Base-by-base conservation (phyloP, 2,329 filamentous ascomycete species). In the Verticillium dahliae region DNA sequence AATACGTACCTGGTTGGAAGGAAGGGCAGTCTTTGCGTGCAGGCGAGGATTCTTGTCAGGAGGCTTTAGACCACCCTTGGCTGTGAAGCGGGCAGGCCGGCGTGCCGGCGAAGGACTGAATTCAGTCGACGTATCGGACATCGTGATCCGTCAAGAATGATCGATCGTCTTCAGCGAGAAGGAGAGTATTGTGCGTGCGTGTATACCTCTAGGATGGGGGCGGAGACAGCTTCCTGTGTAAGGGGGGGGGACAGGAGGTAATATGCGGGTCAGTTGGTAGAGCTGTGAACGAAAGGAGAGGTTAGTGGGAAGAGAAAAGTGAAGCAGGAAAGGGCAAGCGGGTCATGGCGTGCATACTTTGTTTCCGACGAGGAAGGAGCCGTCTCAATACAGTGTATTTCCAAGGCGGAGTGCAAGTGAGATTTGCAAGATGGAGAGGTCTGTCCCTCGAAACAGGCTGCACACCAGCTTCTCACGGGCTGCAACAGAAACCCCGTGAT, bases 71-170 rank as follows among this genome's bases (percentile, higher is more conserved):
- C 34, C 15, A 37, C 31, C 33, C 37, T 61, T 57, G 33, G 60
- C 59, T 15, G 56, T 56, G 14, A 58, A 61, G 6, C 56, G 56
- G 11, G 38, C 56, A 45, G 59, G 56, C 22, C 45, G 57, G 38
- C 50, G 55, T 38, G 62, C 65, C 61, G 65, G 68, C 62, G 71
- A 68, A 35, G 72, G 67, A 58, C 72, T 69, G 35, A 71, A 69
- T 18, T 62, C 68, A 57, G 67, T 65, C 39, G 68, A 66, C 56
- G 69, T 69, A 35, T 69, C 62, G 60, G 73, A 69, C 75, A 76
- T 77, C 62, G 60, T 65, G 35, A 62, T 52, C 7, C 45, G n/a
- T 18, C 45, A 11, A 39, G 60, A 34, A 31, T 14, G 52, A 55
- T 57, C 15, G 13, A 31, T 39, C 6, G 18, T 27, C 10, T n/a